Evolutionary conservation across 805 yeast genomes (phyloP).

Genomic region (Lipomyces yamadae): DNA sequence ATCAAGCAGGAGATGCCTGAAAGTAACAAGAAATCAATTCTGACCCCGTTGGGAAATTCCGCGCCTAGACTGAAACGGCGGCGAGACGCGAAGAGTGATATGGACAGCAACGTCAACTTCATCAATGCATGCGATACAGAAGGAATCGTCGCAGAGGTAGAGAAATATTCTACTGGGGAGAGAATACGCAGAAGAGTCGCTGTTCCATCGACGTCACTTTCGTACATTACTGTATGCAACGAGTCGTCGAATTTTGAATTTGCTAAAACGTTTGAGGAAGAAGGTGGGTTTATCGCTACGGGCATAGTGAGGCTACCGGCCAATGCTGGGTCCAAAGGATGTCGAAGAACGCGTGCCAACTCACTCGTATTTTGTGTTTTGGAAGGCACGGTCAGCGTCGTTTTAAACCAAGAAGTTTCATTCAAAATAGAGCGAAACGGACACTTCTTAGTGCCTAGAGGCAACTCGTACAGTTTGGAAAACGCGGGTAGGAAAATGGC

Average conservation of each 20-base stretch:
- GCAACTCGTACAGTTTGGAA: constrained; percentile 40
- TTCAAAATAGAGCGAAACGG: constrained; percentile 74
- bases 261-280: constrained; percentile 37
- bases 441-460: constrained; percentile 80
- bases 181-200: constrained; percentile 16
- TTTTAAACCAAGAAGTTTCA: constrained; percentile 55
- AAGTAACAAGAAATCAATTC: background rate
- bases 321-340: constrained; percentile 59
- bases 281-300: constrained; percentile 60
- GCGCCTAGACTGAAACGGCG: background rate
- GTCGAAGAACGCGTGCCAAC: constrained; percentile 65
- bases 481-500: constrained; percentile 61
- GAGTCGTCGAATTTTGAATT: constrained; percentile 21
- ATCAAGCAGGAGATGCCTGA: background rate
- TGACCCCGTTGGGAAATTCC: background rate
- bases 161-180: constrained; percentile 15
- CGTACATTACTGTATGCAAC: constrained; percentile 10
- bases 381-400: constrained; percentile 70
- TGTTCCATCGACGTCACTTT: constrained; percentile 11
- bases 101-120: background rate
- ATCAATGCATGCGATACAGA: constrained; percentile 24
- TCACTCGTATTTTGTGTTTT: constrained; percentile 77
- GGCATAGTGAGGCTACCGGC: constrained; percentile 72
- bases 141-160: constrained; percentile 24
- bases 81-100: background rate